phyloP scores from a whole-genome alignment of 345 rosid genomes.

The Diplotaxis tenuifolia region DNA sequence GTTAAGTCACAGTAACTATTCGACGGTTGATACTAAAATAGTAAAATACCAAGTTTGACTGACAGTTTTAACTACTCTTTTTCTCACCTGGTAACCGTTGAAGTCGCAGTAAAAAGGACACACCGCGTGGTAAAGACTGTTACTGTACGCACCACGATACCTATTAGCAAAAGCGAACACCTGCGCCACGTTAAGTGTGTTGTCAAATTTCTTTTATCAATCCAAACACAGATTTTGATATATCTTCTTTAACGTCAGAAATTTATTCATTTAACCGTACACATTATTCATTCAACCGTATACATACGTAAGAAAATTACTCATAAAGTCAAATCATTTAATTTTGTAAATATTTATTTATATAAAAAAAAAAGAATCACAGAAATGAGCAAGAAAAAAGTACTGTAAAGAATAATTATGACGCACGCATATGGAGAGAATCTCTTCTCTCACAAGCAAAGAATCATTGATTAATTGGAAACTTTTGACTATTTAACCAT shows the following conservation, averaged over 20 bases:
- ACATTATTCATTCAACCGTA: conserved; percentile 28
- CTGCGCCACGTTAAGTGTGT: conserved; percentile 38
- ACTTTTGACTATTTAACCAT: conserved; percentile 19
- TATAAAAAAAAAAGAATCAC: conserved; percentile 23
- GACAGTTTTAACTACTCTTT: neutral
- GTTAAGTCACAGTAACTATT: neutral
- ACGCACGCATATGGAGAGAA: conserved; percentile 21
- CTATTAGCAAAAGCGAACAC: conserved; percentile 92
- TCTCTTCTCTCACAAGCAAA: conserved; percentile 36
- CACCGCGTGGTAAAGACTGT: conserved; percentile 63
- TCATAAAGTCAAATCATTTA: neutral
- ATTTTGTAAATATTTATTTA: neutral
- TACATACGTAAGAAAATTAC: conserved; percentile 18
- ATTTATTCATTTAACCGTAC: conserved; percentile 22
- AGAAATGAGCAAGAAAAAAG: conserved; percentile 20
- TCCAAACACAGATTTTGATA: neutral
- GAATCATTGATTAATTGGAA: conserved; percentile 19
- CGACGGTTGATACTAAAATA: conserved; percentile 19
- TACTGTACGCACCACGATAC: conserved; percentile 84
- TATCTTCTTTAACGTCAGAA: conserved; percentile 25
- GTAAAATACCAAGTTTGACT: neutral
- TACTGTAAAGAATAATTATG: conserved; percentile 14
- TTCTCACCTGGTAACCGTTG: conserved; percentile 81
- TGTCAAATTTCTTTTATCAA: neutral
- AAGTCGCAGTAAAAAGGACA: conserved; percentile 97